Evolutionary conservation across 208 protist species (phyloP).

Genomic region (Trypanosoma theileri): DNA sequence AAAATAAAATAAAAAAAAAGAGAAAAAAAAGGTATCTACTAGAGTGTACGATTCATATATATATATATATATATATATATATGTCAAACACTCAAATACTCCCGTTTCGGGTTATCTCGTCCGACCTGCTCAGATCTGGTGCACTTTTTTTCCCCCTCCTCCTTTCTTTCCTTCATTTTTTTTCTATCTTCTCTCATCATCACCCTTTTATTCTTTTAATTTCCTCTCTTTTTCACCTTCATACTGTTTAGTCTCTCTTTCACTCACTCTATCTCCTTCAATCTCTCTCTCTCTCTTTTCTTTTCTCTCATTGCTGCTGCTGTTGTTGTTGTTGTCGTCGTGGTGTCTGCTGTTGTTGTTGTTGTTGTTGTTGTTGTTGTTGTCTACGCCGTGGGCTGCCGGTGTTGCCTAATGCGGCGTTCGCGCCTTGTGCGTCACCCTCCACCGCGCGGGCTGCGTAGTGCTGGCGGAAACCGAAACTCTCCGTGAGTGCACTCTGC

Average conservation of each 20-base stretch:
- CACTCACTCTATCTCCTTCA: conserved; percentile 17
- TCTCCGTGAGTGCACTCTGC: conserved; percentile 74
- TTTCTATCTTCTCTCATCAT: conserved; percentile 6
- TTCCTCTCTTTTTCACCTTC: conserved; percentile 11
- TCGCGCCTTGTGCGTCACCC: too few relatives aligned
- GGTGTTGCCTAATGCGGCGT: neutral
- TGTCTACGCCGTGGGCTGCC: conserved; percentile 17
- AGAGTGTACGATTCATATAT: neutral
- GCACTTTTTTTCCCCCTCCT: neutral
- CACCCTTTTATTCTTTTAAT: conserved; percentile 9
- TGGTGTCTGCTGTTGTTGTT: conserved; percentile 7
- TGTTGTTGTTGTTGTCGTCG: neutral
- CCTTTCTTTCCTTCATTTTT: neutral
- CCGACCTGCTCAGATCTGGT: too few relatives aligned
- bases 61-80: conserved; percentile 11
- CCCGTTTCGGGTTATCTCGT: neutral
- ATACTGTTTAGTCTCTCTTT: conserved; percentile 8
- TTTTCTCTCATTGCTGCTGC: conserved; percentile 17
- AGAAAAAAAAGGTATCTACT: neutral
- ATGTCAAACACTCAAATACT: neutral
- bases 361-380: neutral
- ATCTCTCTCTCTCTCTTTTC: conserved; percentile 17
- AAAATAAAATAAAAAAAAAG: conserved; percentile 1
- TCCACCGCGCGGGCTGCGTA: conserved; percentile 24
- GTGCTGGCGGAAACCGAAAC: conserved; percentile 79